Conservation (phyloP, 257 asterid species). For the Solanum corneliomulleri region DNA sequence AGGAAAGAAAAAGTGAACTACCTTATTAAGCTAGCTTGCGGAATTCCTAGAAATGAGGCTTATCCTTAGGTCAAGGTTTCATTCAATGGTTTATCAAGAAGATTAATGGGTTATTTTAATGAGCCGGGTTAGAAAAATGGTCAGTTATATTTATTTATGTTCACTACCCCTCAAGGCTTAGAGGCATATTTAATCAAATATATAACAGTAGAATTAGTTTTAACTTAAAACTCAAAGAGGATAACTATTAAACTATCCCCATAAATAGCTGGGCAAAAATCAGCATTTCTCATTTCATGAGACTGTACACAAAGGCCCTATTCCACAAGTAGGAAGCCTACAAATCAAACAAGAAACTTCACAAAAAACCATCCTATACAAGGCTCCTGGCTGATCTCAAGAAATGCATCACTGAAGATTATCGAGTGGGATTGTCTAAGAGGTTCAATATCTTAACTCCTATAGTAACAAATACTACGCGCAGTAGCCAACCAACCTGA, state of each 20-base stretch:
- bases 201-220: not conserved
- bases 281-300: not conserved
- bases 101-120: not conserved
- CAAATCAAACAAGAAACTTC: not conserved
- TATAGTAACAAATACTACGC: not conserved
- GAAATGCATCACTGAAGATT: not conserved
- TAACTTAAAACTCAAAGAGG: not conserved
- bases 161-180: not conserved
- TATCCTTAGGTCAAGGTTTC: too few species aligned
- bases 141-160: not conserved
- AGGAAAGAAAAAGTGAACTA: too few species aligned
- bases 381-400: not conserved
- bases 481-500: conserved; percentile 30
- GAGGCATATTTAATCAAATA: not conserved
- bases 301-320: not conserved
- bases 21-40: too few species aligned
- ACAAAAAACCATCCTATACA: not conserved
- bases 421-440: not conserved
- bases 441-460: not conserved
- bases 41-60: too few species aligned
- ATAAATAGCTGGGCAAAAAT: not conserved
- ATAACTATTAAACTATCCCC: not conserved
- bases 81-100: too few species aligned
- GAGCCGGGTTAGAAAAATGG: not conserved
- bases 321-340: not conserved